Evolutionary conservation across 176 grass and related monocot species (phyloP).

Genomic region (Hordeum vulgare): MorexV3_pseudomolecules_assembly NC_058524.1:471342076-471342575

Average conservation of each 20-base stretch:
- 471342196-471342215: neutral
- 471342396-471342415: neutral
- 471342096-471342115: too few relatives aligned
- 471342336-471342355: slow-evolving; percentile 18
- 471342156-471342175: too few relatives aligned
- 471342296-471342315: neutral
- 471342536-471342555: slow-evolving; percentile 60
- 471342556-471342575: neutral
- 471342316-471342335: slow-evolving; percentile 11
- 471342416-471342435: slow-evolving; percentile 52
- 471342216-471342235: too few relatives aligned
- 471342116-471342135: too few relatives aligned
- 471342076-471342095: too few relatives aligned
- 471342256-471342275: neutral
- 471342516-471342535: slow-evolving; percentile 74
- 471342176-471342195: neutral
- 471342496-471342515: slow-evolving; percentile 72
- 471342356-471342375: neutral
- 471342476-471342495: slow-evolving; percentile 74
- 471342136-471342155: too few relatives aligned
- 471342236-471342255: neutral
- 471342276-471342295: neutral
- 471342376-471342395: neutral
- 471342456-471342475: slow-evolving; percentile 50
- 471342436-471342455: slow-evolving; percentile 67